Evolutionary conservation across 129 eudicot genomes (phyloP), one percentile per base, ranked within the genome.

Genomic region (Artemisia annua): DNA sequence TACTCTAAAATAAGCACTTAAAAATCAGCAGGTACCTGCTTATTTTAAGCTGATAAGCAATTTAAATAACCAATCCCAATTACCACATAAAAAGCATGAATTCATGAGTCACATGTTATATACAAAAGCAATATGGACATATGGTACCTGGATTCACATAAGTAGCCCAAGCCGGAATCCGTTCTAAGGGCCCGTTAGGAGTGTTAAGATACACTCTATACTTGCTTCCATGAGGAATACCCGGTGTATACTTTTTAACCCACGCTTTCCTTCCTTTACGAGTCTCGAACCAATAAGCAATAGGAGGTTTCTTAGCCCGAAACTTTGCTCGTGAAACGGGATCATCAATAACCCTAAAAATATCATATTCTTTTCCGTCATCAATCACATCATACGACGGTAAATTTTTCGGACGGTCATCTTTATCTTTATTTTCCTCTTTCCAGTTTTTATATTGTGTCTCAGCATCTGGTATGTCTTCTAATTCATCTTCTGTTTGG

Each of bases 131-230:
- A 35, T 35, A 35, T 35, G 9, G 44, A 35, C 10, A 63, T 30
- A 49, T 7, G 30, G 50, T 72, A 94, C 98, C 99, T 73, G 99
- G 99, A 85, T 88, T 72, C 75, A 94, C 99, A 58, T 90, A 94
- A 63, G 96, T 88, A 73, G 99, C 97, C 99, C 97, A 94, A 56
- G 99, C 97, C 50, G 99, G 98, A 79, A 94, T 85, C 54, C 99
- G 85, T 78, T 94, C 99, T 60, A 94, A 79, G 30, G 97, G 93
- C 60, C 99, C 99, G 54, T 70, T 80, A 67, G 97, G 89, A 61
- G 99, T 94, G 89, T 94, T 94, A 30, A 94, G 76, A 76, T 90
- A 94, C 59, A 94, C 93, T 71, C 99, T 80, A 75, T 94, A 90
- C 79, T 90, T 94, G 89, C 97, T 88, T 86, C 96, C 97, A 86